Evolutionary conservation across 345 rosid genomes (phyloP), one percentile per base, ranked within the genome.

Genomic region (Erysimum cheiranthoides): DNA sequence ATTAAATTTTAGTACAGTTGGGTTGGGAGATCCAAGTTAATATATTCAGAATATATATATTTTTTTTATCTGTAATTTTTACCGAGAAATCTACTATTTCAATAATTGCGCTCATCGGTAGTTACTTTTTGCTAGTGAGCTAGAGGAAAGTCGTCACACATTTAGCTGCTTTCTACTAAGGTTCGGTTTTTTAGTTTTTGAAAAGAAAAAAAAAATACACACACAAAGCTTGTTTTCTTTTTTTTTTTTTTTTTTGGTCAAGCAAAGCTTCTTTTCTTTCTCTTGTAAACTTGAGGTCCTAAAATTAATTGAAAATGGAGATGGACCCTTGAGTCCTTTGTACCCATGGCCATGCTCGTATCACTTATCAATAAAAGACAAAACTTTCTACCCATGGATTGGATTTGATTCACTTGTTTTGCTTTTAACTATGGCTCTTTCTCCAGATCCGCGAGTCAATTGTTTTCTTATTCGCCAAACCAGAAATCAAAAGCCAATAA

Each of bases 81-180:
- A 49, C 68, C 10, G n/a, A n/a, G n/a, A n/a, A n/a, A 61, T 61
- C 5, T 10, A 28, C 63, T 54, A 38, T 25, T 52, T 27, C 51
- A 30, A 53, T 39, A 27, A 28, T 38, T 53, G 61, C 50, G 36
- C 25, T 34, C 59, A 36, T 47, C 11, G 25, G 17, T 71, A 35
- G 59, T 60, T 38, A 63, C 68, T n/a, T 63, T 53, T 27, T 14
- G 51, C 14, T 42, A 21, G 65, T 5, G 36, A 21, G 25, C 17
- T 38, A 34, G 36, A 47, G 60, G 10, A 47, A 47, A 47, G 59
- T 71, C 28, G 17, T 35, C 17, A 36, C 57, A 71, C 31, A 14
- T 68, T 40, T 14, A 42, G 67, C 30, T 65, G 39, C 32, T 68
- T 68, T 68, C 51, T 53, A 38, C 25, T 67, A 36, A 25, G 10